Conservation (phyloP, 78 protist genomes). For the Parvularia atlantis region DNA sequence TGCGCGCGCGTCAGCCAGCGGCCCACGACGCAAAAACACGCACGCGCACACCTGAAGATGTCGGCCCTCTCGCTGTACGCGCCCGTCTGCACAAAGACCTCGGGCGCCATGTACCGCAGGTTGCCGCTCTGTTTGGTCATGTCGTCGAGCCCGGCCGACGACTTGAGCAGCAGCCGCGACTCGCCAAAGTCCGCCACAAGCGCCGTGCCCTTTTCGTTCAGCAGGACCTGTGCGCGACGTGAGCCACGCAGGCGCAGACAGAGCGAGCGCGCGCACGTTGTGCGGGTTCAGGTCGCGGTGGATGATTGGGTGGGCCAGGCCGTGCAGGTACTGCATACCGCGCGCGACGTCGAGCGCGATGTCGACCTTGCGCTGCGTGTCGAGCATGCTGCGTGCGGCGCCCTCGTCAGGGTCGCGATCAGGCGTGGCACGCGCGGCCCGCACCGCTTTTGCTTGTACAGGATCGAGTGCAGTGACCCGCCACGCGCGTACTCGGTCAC, state of each 20-base stretch:
- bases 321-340: conserved; percentile 12
- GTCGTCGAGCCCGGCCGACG: neutral
- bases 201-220: neutral
- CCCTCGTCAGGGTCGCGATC: no score
- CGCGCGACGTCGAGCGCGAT: neutral
- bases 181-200: neutral
- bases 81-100: neutral
- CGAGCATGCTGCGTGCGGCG: neutral
- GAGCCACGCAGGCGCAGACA: no score
- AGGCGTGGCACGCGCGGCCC: no score
- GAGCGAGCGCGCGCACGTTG: no score
- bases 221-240: no score
- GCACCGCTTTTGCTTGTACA: neutral
- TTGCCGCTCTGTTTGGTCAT: neutral
- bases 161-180: neutral
- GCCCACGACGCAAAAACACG: no score
- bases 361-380: neutral
- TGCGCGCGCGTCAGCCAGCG: no score
- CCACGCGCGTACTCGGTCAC: neutral
- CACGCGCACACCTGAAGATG: no score
- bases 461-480: neutral
- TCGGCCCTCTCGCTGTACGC: neutral
- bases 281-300: conserved; percentile 32
- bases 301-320: neutral
- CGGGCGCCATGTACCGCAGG: neutral